Conservation (phyloP, 495 filamentous ascomycete species). For the Cercophora newfieldiana region DNA sequence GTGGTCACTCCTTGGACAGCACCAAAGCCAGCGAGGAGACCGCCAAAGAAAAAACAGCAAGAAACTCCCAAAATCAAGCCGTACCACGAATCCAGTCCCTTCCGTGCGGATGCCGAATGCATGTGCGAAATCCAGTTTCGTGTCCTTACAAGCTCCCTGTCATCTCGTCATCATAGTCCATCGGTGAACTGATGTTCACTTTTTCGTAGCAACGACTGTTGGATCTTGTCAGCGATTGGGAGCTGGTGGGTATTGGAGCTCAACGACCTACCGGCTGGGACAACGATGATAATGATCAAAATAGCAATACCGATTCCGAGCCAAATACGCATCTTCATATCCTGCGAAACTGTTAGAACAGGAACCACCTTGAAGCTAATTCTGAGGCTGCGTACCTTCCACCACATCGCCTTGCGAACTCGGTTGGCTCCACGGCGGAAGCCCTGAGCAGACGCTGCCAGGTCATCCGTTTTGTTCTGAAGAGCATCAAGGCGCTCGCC, state of each 20-base stretch:
- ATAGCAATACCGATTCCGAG: constrained; percentile 85
- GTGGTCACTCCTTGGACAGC: constrained; percentile 21
- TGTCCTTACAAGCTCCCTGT: constrained; percentile 23
- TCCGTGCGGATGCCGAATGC: constrained; percentile 29
- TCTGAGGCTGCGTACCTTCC: constrained; percentile 41
- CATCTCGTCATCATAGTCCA: constrained; percentile 28
- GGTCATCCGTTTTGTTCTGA: constrained; percentile 93
- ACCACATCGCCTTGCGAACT: constrained; percentile 88
- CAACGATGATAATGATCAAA: constrained; percentile 86
- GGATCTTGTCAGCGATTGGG: constrained; percentile 2
- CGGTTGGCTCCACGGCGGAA: constrained; percentile 95
- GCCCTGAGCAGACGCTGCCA: constrained; percentile 83
- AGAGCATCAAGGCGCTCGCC: constrained; percentile 86
- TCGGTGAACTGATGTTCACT: constrained; percentile 17
- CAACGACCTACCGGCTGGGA: constrained; percentile 69
- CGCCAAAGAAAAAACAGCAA: constrained; percentile 30
- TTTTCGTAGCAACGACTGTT: constrained; percentile 36
- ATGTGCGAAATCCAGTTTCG: constrained; percentile 35
- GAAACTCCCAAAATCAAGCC: constrained; percentile 38
- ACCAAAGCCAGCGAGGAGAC: constrained; percentile 25
- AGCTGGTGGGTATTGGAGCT: not conserved
- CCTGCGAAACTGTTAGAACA: constrained; percentile 55
- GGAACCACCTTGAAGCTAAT: not conserved
- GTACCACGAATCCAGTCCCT: constrained; percentile 27
- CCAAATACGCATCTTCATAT: constrained; percentile 99